These are phyloP conservation scores for Mycothermus thermophilus DNA, from an alignment of 495 filamentous ascomycete genomes.

Conservation along the genomic window DNA sequence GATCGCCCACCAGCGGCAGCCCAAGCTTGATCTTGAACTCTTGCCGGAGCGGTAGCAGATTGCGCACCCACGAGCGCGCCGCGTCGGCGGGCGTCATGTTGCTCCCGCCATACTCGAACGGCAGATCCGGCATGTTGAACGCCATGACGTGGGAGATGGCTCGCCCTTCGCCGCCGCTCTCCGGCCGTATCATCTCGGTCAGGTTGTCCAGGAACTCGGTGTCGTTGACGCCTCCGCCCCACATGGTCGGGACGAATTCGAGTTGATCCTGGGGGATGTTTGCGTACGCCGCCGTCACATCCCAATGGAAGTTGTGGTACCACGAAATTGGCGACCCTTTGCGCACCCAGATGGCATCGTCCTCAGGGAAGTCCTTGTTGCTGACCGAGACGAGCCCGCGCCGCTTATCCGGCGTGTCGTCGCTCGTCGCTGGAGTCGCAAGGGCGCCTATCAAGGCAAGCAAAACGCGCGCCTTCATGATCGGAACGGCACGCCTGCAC, in stretches of 20 bases:
- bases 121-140: slow-evolving; percentile 54
- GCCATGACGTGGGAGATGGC: slow-evolving; percentile 43
- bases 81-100: slow-evolving; percentile 34
- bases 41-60: slow-evolving; percentile 43
- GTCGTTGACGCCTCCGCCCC: slow-evolving; percentile 36
- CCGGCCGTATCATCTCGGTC: slow-evolving; percentile 20
- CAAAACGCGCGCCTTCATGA: too few species aligned
- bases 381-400: slow-evolving; percentile 48
- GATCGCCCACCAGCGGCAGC: slow-evolving; percentile 34
- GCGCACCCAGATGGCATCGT: slow-evolving; percentile 39
- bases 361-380: slow-evolving; percentile 24
- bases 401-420: slow-evolving; percentile 29
- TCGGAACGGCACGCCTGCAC: too few species aligned
- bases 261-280: slow-evolving; percentile 23
- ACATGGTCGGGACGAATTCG: slow-evolving; percentile 55
- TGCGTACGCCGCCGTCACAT: slow-evolving; percentile 28
- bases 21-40: slow-evolving; percentile 36
- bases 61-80: slow-evolving; percentile 39
- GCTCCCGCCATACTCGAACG: slow-evolving; percentile 34
- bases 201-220: slow-evolving; percentile 36
- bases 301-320: slow-evolving; percentile 54
- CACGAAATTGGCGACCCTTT: slow-evolving; percentile 37
- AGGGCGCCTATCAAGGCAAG: slow-evolving; percentile 1
- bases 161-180: slow-evolving; percentile 13
- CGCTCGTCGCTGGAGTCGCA: background rate